Evolutionary conservation across 805 yeast species (phyloP), one percentile per base, ranked within the genome.

Genomic region (Hanseniaspora meyeri): DNA sequence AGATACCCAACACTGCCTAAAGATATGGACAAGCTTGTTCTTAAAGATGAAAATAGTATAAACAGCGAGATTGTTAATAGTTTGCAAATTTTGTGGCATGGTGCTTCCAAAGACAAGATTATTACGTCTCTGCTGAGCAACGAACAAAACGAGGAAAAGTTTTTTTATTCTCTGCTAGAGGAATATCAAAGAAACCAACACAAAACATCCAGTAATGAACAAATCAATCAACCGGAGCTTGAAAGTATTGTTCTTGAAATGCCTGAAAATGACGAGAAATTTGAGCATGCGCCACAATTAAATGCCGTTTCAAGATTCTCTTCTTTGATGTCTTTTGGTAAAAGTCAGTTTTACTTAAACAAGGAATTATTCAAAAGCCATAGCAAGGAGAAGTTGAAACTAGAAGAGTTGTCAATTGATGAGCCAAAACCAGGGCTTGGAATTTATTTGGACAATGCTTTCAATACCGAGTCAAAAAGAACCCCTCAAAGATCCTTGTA

Each of bases 51-150:
- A 42, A 72, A 70, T n/a, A 81, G 80, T 52, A 78, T 87, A 56
- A 95, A 88, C 66, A 73, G 72, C 55, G 89, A 86, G 61, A 86
- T 87, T 51, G 72, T 88, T 63, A 79, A 82, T 59, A 87, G 84
- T 63, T 72, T 87, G 61, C 83, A 83, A 61, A 85, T 86, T 11
- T 69, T 87, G 60, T 87, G 93, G 81, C 95, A 86, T 67, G 91
- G 90, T 56, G 83, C 83, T 58, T 72, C 79, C 19, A 77, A 78
- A 57, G 74, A 76, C n/a, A 69, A 73, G 10, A 78, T 88, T 24
- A 70, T 83, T 46, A 66, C 74, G 4, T 76, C 78, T 59, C 70
- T 88, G 50, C 61, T 82, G 56, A 74, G 80, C 20, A 73, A 76
- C 2, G 81, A 74, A 39, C 77, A 79, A 58, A 82, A 82, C 58